Base-by-base conservation (phyloP, 2,329 filamentous ascomycete species). In the Fusarium fracticaudum region DNA sequence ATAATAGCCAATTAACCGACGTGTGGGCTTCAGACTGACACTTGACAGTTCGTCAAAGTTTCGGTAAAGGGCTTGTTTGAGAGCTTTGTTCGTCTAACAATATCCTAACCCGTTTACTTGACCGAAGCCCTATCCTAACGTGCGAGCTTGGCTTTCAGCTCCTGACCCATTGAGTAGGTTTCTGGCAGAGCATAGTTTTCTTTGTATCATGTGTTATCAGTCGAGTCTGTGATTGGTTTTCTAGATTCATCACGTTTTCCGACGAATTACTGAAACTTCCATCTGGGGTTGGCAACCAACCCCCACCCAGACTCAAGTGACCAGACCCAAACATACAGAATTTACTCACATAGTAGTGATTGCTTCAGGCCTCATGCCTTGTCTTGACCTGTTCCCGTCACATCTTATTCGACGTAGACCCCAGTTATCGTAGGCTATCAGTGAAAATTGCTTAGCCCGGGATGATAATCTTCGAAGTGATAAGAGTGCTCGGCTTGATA, bases 91-190 rank as follows among this genome's bases (percentile, higher is more conserved):
- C 41, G 38, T 43, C 43, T 38, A 59, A 22, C 51, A 33, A 47
- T 33, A 20, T 48, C 33, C 58, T 61, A 72, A 53, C 71, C 43
- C 38, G 12, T 66, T 72, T 60, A 40, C n/a, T 58, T 61, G 67
- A 74, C 71, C 62, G 71, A 74, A 26, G 33, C 38, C 43, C 38
- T 50, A 51, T 62, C 48, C 38, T 51, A 57, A 60, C 38, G 24
- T 40, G 26, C 63, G 20, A 41, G 51, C 24, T 54, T 48, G 43
- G n/a, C 33, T 41, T 48, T 59, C 47, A 44, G 45, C 37, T 59
- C 35, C 43, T 71, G 29, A 31, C 48, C 22, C 37, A 29, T 31
- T 31, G 38, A 24, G 33, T 35, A 40, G 6, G 12, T 37, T 51
- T 17, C 33, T 35, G 33, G 9, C 31, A 59, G 55, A 59, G 15